Percentiles rank a stretch among this genome's conserved stretches.
Conservation (phyloP, 345 rosid species). For the Bretschneidera sinensis region DNA sequence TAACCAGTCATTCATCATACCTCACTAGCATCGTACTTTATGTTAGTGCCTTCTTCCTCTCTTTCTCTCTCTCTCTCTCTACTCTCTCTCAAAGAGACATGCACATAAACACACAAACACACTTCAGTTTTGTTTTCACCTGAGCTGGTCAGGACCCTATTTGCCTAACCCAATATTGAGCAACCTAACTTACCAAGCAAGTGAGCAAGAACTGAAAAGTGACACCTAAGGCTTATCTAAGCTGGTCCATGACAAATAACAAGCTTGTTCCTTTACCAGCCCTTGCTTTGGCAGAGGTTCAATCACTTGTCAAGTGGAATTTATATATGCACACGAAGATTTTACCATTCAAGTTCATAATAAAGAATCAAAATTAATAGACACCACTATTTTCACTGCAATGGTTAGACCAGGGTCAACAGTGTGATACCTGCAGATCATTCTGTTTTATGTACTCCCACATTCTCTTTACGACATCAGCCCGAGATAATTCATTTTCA, state of each 20-base stretch:
- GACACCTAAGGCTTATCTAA: neutral
- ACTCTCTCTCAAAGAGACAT: no score
- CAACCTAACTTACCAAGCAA: neutral
- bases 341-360: no score
- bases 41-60: no score
- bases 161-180: no score
- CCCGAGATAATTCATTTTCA: constrained; percentile 48
- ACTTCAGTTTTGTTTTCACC: neutral
- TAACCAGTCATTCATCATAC: no score
- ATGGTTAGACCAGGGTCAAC: neutral
- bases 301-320: constrained; percentile 2
- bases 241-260: neutral
- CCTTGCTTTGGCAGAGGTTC: neutral
- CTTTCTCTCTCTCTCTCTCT: no score
- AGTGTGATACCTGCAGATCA: constrained; percentile 50
- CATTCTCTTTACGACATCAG: constrained; percentile 54
- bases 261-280: neutral
- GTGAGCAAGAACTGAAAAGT: neutral
- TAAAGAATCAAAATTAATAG: neutral
- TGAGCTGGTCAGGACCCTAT: neutral
- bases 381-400: neutral
- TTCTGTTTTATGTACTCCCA: constrained; percentile 61
- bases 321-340: neutral
- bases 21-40: no score
- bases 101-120: no score